A percentile compares a stretch with the other conserved stretches of the same genome.
phyloP scores from a whole-genome alignment of 352 stramenopile species.

The Pythium plurisporium region DNA sequence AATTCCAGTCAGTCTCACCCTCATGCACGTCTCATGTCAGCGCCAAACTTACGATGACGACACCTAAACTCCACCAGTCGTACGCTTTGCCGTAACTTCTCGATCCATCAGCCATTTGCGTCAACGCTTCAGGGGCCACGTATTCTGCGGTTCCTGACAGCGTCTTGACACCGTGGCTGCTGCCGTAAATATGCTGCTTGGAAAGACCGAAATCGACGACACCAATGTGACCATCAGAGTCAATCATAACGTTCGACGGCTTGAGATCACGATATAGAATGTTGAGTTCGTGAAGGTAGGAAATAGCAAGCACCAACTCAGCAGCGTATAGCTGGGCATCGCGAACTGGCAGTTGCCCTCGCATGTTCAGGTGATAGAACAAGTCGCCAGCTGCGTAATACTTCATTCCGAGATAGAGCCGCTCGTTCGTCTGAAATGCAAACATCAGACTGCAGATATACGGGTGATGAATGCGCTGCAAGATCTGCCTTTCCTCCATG shows the following conservation, averaged over 20 bases:
- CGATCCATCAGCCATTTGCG: constrained; percentile 73
- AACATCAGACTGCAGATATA: constrained; percentile 88
- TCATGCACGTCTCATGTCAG: no score
- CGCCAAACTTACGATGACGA: constrained; percentile 71
- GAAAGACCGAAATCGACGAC: constrained; percentile 87
- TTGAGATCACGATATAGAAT: constrained; percentile 88
- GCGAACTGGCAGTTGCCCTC: constrained; percentile 53
- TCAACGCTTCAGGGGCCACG: constrained; percentile 78
- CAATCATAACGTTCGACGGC: constrained; percentile 88
- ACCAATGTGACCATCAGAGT: constrained; percentile 83
- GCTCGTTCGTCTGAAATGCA: constrained; percentile 87
- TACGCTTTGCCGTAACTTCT: constrained; percentile 87
- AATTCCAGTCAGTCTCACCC: no score
- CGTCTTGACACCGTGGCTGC: constrained; percentile 81
- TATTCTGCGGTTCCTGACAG: constrained; percentile 85
- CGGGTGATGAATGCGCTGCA: constrained; percentile 85
- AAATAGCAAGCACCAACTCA: constrained; percentile 86
- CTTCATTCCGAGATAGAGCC: constrained; percentile 88
- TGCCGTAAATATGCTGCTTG: constrained; percentile 87
- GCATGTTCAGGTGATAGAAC: constrained; percentile 88
- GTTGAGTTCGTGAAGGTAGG: constrained; percentile 87
- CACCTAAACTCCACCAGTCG: constrained; percentile 87
- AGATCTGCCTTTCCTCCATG: constrained; percentile 87
- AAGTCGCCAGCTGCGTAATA: constrained; percentile 86
- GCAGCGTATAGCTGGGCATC: constrained; percentile 74